A percentile compares a stretch with the other conserved stretches of the same genome.
These are phyloP conservation scores for California macrophylla DNA, from an alignment of 441 rosid genomes.

Conservation along the genomic window DNA sequence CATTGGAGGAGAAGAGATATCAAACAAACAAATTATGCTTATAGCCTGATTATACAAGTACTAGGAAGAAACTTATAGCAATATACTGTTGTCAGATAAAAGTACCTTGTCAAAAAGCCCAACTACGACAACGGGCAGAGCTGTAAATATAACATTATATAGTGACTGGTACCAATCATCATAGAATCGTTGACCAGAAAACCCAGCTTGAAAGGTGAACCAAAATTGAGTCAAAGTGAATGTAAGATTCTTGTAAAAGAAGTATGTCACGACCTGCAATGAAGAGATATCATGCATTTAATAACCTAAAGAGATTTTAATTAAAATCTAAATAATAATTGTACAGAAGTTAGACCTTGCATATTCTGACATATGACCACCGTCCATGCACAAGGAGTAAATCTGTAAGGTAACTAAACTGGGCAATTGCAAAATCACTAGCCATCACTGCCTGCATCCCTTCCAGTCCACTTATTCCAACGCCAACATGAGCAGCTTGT, in stretches of 20 bases:
- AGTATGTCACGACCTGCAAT: constrained; percentile 89
- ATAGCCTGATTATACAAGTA: not conserved
- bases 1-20: constrained; percentile 3
- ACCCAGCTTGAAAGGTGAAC: constrained; percentile 97
- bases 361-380: constrained; percentile 96
- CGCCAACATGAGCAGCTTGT: constrained; percentile 88
- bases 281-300: constrained; percentile 14
- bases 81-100: not conserved
- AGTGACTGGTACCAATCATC: constrained; percentile 99
- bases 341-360: constrained; percentile 59
- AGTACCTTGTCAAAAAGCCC: constrained; percentile 98
- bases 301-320: constrained; percentile 12
- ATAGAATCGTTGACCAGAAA: constrained; percentile 98
- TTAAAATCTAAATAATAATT: constrained; percentile 8
- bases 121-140: constrained; percentile 84
- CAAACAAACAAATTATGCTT: not conserved
- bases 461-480: constrained; percentile 86
- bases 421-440: constrained; percentile 87
- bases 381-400: constrained; percentile 83
- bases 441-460: constrained; percentile 92
- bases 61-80: not conserved
- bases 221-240: constrained; percentile 98
- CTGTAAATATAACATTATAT: constrained; percentile 83
- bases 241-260: constrained; percentile 98
- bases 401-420: constrained; percentile 65